Evolutionary conservation across 2,329 filamentous ascomycete species (phyloP).

Genomic region (Colletotrichum spaethianum): DNA sequence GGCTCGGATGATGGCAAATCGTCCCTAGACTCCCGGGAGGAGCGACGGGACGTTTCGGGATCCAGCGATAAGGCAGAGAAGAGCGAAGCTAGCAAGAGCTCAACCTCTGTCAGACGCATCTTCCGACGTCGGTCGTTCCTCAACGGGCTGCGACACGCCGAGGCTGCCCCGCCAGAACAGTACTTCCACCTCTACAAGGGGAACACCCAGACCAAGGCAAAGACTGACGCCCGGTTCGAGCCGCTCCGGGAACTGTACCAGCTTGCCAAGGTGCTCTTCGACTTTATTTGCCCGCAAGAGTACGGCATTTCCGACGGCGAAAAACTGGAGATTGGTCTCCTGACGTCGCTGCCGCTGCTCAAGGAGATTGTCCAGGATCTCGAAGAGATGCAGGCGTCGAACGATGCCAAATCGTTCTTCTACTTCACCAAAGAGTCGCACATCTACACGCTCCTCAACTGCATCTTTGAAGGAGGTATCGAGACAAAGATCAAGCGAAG

Average conservation of each 20-base stretch:
- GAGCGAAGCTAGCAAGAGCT: constrained; percentile 50
- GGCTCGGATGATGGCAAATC: constrained; percentile 57
- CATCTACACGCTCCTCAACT: constrained; percentile 98
- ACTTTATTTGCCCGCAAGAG: constrained; percentile 98
- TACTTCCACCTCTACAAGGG: constrained; percentile 95
- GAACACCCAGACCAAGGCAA: constrained; percentile 79
- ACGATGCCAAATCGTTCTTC: constrained; percentile 95
- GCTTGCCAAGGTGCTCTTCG: constrained; percentile 93
- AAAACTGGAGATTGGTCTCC: constrained; percentile 97
- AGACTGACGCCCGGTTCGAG: constrained; percentile 86
- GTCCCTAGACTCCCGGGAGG: constrained; percentile 55
- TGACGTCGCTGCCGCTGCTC: constrained; percentile 92
- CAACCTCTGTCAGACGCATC: constrained; percentile 60
- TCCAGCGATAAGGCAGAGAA: constrained; percentile 59
- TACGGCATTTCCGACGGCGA: constrained; percentile 96
- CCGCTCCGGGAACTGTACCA: constrained; percentile 94
- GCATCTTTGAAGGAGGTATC: constrained; percentile 96
- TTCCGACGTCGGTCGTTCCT: constrained; percentile 75
- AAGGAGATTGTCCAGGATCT: constrained; percentile 98
- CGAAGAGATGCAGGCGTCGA: constrained; percentile 95
- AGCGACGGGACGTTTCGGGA: constrained; percentile 51
- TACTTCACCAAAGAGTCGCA: constrained; percentile 99
- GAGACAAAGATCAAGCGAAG: constrained; percentile 97
- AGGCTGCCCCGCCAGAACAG: constrained; percentile 73
- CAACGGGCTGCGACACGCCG: constrained; percentile 64